phyloP scores from a whole-genome alignment of 345 rosid genomes.

The Microthlaspi erraticum region DNA sequence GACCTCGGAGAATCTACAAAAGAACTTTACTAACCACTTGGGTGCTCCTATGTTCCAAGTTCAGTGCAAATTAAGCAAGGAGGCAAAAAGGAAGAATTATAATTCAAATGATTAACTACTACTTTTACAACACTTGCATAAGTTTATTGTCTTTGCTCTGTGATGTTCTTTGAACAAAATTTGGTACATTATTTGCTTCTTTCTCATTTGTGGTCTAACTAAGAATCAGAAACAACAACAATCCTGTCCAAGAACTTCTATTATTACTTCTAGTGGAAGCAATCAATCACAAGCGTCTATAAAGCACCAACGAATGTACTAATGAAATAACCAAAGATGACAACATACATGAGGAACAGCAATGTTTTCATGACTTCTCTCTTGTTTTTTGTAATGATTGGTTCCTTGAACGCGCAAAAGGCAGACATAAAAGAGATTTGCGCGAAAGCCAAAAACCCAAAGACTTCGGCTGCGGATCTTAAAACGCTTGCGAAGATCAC shows the following conservation, averaged over 20 bases:
- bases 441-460: conserved; percentile 35
- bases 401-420: conserved; percentile 27
- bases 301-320: conserved; percentile 11
- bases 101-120: neutral
- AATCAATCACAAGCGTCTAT: conserved; percentile 20
- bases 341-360: conserved; percentile 23
- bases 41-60: conserved; percentile 19
- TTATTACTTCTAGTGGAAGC: conserved; percentile 16
- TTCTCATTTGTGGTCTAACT: conserved; percentile 34
- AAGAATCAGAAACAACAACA: conserved; percentile 31
- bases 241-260: conserved; percentile 19
- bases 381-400: conserved; percentile 28
- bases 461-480: conserved; percentile 26
- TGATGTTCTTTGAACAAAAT: too few relatives aligned
- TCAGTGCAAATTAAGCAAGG: neutral
- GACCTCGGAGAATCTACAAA: neutral
- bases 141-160: too few relatives aligned
- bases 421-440: conserved; percentile 33
- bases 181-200: too few relatives aligned
- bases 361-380: conserved; percentile 23
- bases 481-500: conserved; percentile 30
- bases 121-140: too few relatives aligned
- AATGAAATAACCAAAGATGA: conserved; percentile 32
- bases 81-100: neutral
- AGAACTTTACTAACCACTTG: neutral